phyloP scores from a whole-genome alignment of 768 basidiomycete genomes.

The Epithele typhae region DNA sequence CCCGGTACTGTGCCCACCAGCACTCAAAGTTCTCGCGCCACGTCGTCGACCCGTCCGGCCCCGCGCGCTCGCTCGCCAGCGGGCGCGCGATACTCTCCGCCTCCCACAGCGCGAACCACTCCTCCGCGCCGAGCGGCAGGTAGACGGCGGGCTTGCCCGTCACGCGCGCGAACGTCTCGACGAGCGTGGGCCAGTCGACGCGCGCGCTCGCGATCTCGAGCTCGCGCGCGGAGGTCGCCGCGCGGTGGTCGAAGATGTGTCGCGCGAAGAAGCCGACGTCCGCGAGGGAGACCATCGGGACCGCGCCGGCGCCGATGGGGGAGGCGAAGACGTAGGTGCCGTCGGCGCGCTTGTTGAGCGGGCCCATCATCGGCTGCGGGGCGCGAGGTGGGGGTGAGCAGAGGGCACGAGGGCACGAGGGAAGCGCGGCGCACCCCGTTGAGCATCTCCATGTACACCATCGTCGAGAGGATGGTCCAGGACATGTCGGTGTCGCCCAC shows the following conservation, averaged over 20 bases:
- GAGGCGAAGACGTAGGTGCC: constrained; percentile 27
- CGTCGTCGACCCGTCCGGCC: constrained; percentile 17
- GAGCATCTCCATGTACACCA: constrained; percentile 17
- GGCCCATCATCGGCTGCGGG: constrained; percentile 15
- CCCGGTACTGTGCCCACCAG: constrained; percentile 39
- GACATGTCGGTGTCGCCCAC: constrained; percentile 28
- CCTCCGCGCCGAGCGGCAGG: constrained; percentile 13
- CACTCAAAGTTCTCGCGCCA: constrained; percentile 36
- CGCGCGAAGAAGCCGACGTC: constrained; percentile 28
- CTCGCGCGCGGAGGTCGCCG: constrained; percentile 18
- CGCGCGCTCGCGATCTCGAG: constrained; percentile 24
- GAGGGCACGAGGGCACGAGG: too few species aligned
- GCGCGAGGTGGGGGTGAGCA: not conserved
- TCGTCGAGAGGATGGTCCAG: constrained; percentile 35
- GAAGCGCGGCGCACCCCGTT: constrained; percentile 2
- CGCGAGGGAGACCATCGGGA: constrained; percentile 26
- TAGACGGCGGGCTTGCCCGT: constrained; percentile 24
- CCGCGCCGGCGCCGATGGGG: constrained; percentile 22
- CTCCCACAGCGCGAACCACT: constrained; percentile 11
- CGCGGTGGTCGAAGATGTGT: constrained; percentile 28
- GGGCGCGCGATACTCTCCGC: constrained; percentile 16
- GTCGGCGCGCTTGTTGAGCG: constrained; percentile 21
- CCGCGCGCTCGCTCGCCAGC: constrained; percentile 16
- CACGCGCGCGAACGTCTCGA: constrained; percentile 25
- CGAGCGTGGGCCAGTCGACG: constrained; percentile 22